Conservation (phyloP, 179 eudicot species). For the Camellia oleifera region DNA sequence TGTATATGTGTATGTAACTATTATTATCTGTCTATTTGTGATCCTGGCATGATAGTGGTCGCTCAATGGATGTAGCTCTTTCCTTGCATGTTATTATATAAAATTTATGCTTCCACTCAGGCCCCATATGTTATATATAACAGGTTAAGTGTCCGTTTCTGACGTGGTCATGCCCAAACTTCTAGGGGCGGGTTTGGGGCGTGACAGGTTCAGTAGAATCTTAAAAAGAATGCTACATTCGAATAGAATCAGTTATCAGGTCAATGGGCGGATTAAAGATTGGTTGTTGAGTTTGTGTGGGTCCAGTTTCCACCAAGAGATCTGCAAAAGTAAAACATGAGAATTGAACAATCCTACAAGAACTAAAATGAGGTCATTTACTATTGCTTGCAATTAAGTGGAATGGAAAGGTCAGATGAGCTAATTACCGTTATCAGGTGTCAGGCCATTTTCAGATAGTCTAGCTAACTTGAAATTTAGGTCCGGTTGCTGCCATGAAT, state of each 20-base stretch:
- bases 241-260: conserved; percentile 57
- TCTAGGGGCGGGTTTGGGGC: no score
- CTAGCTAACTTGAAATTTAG: conserved; percentile 50
- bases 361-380: not conserved
- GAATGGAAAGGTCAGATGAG: not conserved
- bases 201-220: not conserved
- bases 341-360: not conserved
- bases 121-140: no score
- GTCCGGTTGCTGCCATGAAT: conserved; percentile 39
- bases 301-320: conserved; percentile 70
- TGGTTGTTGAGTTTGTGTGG: conserved; percentile 70
- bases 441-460: conserved; percentile 38
- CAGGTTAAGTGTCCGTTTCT: no score
- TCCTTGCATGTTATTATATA: no score
- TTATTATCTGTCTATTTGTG: no score
- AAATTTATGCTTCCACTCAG: no score
- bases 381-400: not conserved
- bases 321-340: conserved; percentile 38
- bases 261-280: conserved; percentile 51
- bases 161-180: no score
- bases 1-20: no score
- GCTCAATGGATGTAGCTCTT: no score
- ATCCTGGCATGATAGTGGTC: no score
- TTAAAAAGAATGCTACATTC: conserved; percentile 34
- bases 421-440: conserved; percentile 60